Conservation (phyloP, 2,329 filamentous ascomycete genomes). For the Diaporthe australafricana region DNA sequence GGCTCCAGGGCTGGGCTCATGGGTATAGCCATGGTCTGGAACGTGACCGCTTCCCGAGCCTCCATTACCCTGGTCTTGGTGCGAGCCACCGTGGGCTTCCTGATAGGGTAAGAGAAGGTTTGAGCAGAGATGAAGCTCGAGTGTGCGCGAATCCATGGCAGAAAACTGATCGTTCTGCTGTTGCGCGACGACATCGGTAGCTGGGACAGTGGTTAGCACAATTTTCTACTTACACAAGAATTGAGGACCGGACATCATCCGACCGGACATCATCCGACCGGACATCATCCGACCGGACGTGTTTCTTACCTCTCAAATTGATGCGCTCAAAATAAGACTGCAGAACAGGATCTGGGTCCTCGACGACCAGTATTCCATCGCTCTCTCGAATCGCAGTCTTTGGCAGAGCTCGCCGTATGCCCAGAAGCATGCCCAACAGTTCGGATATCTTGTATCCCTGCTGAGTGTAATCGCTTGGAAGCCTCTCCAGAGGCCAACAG, state of each 20-base stretch:
- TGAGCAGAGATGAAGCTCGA: conserved; percentile 59
- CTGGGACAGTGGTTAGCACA: conserved; percentile 42
- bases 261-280: too few relatives aligned
- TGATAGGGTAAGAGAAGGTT: conserved; percentile 51
- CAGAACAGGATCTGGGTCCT: conserved; percentile 59
- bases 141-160: conserved; percentile 58
- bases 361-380: conserved; percentile 61
- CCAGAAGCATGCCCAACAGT: conserved; percentile 70
- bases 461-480: conserved; percentile 66
- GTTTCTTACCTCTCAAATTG: conserved; percentile 66
- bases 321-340: conserved; percentile 66
- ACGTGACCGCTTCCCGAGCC: not conserved
- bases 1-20: not conserved
- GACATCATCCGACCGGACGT: too few relatives aligned
- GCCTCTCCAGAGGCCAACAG: conserved; percentile 73
- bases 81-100: conserved; percentile 6
- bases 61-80: conserved; percentile 5
- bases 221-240: too few relatives aligned
- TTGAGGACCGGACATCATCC: too few relatives aligned
- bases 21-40: conserved; percentile 2
- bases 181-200: conserved; percentile 55
- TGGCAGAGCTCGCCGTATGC: conserved; percentile 70
- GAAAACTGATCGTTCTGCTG: conserved; percentile 65
- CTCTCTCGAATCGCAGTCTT: conserved; percentile 57
- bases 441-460: conserved; percentile 70